Conservation (phyloP, 805 yeast genomes). For the Blastobotrys peoriensis region DNA sequence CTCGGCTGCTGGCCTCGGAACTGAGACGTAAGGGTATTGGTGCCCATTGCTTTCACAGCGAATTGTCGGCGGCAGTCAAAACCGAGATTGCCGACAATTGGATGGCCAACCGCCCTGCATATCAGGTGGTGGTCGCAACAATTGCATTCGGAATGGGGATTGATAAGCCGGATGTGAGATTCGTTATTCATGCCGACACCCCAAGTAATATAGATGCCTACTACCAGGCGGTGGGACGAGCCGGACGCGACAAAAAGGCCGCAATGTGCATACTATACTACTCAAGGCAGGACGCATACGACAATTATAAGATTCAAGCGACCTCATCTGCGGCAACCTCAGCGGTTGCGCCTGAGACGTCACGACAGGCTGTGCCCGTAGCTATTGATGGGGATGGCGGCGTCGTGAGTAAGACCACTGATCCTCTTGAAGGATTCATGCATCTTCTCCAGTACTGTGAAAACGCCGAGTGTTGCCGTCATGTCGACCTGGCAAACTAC, state of each 20-base stretch:
- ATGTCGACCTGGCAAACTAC: constrained; percentile 17
- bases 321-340: background rate
- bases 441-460: constrained; percentile 13
- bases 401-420: background rate
- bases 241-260: constrained; percentile 86
- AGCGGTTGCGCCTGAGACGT: background rate
- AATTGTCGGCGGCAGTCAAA: constrained; percentile 76
- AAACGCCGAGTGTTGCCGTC: constrained; percentile 16
- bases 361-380: no score
- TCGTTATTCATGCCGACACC: constrained; percentile 76
- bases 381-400: background rate
- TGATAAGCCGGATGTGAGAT: constrained; percentile 91
- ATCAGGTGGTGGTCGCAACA: constrained; percentile 88
- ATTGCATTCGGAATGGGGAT: constrained; percentile 99
- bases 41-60: constrained; percentile 83
- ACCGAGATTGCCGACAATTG: constrained; percentile 63
- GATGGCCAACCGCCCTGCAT: constrained; percentile 52
- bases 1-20: constrained; percentile 70
- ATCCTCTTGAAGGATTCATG: background rate
- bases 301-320: background rate
- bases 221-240: constrained; percentile 98
- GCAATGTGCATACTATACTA: constrained; percentile 81
- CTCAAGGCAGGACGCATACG: constrained; percentile 9
- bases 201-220: constrained; percentile 92
- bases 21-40: constrained; percentile 54